These are phyloP conservation scores for Vairimorpha necatrix DNA, from an alignment of 371 early-diverging fungal genomes.

Conservation along the genomic window DNA sequence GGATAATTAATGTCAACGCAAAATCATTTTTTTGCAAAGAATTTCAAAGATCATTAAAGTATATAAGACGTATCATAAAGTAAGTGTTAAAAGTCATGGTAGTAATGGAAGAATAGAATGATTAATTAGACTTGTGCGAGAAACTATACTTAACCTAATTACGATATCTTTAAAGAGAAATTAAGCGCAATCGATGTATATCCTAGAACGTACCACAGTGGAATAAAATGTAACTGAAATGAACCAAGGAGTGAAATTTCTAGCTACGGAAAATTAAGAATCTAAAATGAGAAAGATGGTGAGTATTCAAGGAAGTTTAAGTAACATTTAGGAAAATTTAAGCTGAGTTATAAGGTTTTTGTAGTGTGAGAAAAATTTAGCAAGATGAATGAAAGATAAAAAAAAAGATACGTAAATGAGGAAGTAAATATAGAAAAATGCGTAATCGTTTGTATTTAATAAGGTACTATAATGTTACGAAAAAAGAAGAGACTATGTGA, in stretches of 20 bases:
- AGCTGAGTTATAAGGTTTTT: too few species aligned
- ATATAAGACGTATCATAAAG: neutral
- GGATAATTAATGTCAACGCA: neutral
- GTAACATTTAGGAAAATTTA: too few species aligned
- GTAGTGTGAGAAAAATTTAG: too few species aligned
- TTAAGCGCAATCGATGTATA: neutral
- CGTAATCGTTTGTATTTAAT: too few species aligned
- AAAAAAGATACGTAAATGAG: too few species aligned
- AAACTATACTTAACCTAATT: neutral
- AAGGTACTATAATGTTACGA: too few species aligned
- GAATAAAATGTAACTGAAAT: neutral
- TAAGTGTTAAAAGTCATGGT: neutral
- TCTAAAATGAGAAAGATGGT: too few species aligned
- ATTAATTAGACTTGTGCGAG: neutral
- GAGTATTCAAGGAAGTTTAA: too few species aligned
- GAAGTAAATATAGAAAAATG: too few species aligned
- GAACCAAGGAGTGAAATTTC: neutral
- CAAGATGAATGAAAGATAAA: too few species aligned
- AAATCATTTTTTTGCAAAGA: neutral
- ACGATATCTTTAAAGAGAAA: neutral
- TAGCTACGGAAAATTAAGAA: too few species aligned
- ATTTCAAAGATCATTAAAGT: neutral
- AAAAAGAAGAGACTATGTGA: too few species aligned
- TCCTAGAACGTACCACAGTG: neutral
- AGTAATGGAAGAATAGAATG: slow-evolving; percentile 5